Evolutionary conservation across 2,329 filamentous ascomycete genomes (phyloP), one percentile per base, ranked within the genome.

Genomic region (Colletotrichum coccodes): DNA sequence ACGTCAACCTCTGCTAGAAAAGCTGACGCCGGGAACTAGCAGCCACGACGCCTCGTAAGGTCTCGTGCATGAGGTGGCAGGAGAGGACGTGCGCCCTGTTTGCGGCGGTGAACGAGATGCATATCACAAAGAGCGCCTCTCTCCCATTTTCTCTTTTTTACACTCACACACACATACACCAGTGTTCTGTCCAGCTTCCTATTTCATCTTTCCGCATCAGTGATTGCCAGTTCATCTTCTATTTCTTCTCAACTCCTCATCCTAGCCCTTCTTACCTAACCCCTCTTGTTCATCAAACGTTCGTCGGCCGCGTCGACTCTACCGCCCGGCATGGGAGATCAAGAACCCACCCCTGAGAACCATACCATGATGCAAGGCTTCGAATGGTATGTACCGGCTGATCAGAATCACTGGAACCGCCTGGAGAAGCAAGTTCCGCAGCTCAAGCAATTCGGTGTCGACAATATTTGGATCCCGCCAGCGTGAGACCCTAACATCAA

Each of bases 361-460:
- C 80, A 80, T 75, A 86, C 88, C 59, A 87, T 93, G 79, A 85
- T 93, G 77, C 90, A 94, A 79, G 89, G 85, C 16, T 93, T 92
- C 75, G 91, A 94, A 81, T 94, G 91, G 91, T 90, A 93, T 74
- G 86, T 90, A 6, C 89, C 90, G 3, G 87, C 86, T 42, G 87
- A 91, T 66, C 80, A 87, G 68, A 82, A 84, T 71, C 91, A 93
- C 78, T 93, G 89, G 87, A 80, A 84, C 57, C 87, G 90, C 18
- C 85, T 92, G 2, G 80, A 82, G 44, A 82, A 83, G 56, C 84
- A 85, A 4, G 75, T 92, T 2, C 85, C 88, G 0, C 83, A 84
- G 40, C 82, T 93, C 16, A 89, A 89, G 74, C 81, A 83, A 0
- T 86, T 89, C 60, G 91, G 91, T 1, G 84, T 93, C 64, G 86